Conservation (phyloP, 805 yeast genomes). For the Lipomyces sp. region DNA sequence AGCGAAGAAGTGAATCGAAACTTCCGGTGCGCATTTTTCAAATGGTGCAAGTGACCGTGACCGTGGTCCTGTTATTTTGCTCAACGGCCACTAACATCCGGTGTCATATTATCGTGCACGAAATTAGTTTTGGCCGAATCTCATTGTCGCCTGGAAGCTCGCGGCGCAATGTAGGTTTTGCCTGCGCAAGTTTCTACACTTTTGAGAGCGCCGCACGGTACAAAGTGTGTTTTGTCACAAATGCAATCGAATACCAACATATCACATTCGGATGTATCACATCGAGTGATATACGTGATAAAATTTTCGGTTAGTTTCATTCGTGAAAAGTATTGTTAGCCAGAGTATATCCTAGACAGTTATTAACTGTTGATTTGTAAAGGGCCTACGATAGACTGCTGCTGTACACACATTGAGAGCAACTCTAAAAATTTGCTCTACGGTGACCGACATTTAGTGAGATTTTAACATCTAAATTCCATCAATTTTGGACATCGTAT, state of each 20-base stretch:
- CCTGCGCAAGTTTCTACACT: no score
- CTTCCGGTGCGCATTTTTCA: constrained; percentile 45
- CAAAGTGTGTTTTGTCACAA: neutral
- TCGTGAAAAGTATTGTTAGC: neutral
- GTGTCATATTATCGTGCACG: no score
- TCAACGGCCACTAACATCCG: neutral
- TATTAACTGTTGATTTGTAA: neutral
- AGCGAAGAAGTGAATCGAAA: constrained; percentile 25
- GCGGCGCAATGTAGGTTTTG: neutral
- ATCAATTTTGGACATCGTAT: neutral
- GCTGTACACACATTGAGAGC: no score
- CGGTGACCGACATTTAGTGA: no score
- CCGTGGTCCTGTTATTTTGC: constrained; percentile 6
- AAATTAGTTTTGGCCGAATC: neutral
- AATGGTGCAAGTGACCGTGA: constrained; percentile 41
- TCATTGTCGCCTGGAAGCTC: neutral
- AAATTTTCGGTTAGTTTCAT: neutral
- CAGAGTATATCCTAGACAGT: neutral
- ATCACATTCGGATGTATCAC: constrained; percentile 13
- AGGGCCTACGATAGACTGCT: neutral
- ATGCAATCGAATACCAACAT: neutral
- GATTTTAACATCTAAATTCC: no score
- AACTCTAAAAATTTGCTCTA: no score
- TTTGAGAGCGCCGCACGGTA: no score
- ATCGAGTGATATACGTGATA: neutral